Evolutionary conservation across 306 rosid genomes (phyloP).

Genomic region (Vigna reflexopilosa): DNA sequence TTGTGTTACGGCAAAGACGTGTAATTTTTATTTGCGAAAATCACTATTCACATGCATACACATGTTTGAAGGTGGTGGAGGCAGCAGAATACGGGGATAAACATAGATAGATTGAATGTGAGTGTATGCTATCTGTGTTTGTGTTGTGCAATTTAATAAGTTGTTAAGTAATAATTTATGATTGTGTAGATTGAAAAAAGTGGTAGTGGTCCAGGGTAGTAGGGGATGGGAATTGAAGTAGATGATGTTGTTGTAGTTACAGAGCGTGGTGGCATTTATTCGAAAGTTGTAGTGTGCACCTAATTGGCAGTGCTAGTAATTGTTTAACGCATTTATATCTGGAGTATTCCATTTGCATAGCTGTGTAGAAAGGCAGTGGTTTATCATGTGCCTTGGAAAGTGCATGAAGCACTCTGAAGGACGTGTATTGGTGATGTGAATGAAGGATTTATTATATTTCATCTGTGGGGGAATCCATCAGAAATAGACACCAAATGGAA

Average conservation of each 20-base stretch:
- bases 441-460: background rate
- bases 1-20: slow-evolving; percentile 27
- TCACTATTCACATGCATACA: slow-evolving; percentile 51
- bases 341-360: slow-evolving; percentile 27
- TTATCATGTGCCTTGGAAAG: background rate
- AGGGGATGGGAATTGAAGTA: slow-evolving; percentile 21
- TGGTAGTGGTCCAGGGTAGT: slow-evolving; percentile 38
- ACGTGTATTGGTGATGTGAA: background rate
- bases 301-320: slow-evolving; percentile 15
- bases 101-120: slow-evolving; percentile 24
- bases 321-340: slow-evolving; percentile 4
- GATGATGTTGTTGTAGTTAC: slow-evolving; percentile 17
- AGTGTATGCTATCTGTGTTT: background rate
- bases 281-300: slow-evolving; percentile 28
- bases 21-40: slow-evolving; percentile 26
- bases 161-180: background rate
- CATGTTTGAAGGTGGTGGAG: slow-evolving; percentile 39
- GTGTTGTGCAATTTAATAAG: slow-evolving; percentile 23
- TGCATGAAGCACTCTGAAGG: background rate
- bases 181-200: background rate
- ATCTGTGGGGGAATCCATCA: background rate
- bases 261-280: slow-evolving; percentile 36
- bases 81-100: slow-evolving; percentile 6
- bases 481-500: background rate
- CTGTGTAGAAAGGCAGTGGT: background rate